Conservation (phyloP, 257 asterid species). For the Osmanthus fragrans region DNA sequence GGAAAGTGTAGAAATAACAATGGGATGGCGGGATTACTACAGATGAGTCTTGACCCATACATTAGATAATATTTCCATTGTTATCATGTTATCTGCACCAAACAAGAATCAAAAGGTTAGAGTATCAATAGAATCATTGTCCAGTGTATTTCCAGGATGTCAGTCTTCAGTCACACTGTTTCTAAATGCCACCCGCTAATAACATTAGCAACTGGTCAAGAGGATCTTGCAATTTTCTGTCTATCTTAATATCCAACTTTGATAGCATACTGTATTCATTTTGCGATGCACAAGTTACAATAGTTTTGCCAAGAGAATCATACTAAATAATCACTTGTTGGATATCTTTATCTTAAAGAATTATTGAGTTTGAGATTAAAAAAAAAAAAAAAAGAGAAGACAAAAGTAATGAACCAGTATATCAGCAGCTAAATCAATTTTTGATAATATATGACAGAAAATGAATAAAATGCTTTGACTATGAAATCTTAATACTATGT, state of each 20-base stretch:
- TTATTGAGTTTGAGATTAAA: too few species aligned
- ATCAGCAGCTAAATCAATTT: not conserved
- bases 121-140: constrained; percentile 7
- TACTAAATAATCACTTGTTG: too few species aligned
- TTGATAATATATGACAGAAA: not conserved
- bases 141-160: not conserved
- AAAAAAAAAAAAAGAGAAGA: constrained; percentile 1
- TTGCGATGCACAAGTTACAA: too few species aligned
- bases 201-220: too few species aligned
- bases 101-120: not conserved
- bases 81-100: not conserved
- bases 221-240: too few species aligned
- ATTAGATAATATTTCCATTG: constrained; percentile 1
- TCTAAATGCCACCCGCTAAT: too few species aligned
- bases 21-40: not conserved
- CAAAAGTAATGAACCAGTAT: not conserved
- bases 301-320: too few species aligned
- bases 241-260: too few species aligned
- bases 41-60: not conserved
- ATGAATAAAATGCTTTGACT: not conserved
- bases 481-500: not conserved
- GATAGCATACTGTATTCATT: too few species aligned
- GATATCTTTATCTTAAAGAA: too few species aligned
- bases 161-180: not conserved
- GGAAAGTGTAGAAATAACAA: not conserved